Evolutionary conservation across 768 basidiomycete species (phyloP).

Genomic region (Boletus fagicola): DNA sequence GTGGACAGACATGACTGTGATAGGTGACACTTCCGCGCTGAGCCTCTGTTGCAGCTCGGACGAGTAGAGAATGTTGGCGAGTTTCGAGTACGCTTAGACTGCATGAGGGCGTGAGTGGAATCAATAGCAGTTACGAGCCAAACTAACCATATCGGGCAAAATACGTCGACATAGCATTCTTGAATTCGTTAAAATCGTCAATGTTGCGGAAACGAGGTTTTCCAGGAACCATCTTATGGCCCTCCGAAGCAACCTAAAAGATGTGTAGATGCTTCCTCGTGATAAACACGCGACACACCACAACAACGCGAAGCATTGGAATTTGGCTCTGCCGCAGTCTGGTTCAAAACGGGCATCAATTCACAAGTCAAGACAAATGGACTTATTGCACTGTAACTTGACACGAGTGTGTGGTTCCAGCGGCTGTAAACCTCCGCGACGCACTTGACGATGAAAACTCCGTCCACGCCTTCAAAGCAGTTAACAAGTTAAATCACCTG

Average conservation of each 20-base stretch:
- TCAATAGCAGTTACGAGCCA: accelerated
- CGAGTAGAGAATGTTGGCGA: constrained; percentile 50
- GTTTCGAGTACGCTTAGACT: constrained; percentile 54
- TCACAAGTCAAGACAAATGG: constrained; percentile 55
- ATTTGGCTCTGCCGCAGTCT: constrained; percentile 45
- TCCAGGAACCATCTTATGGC: constrained; percentile 22
- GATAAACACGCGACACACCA: constrained; percentile 37
- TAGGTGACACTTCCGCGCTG: constrained; percentile 21
- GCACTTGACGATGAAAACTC: constrained; percentile 47
- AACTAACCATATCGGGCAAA: constrained; percentile 36
- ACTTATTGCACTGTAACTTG: constrained; percentile 42
- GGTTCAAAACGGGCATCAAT: constrained; percentile 50
- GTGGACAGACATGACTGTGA: constrained; percentile 30
- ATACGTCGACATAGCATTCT: constrained; percentile 12
- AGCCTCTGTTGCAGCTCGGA: constrained; percentile 50
- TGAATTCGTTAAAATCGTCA: constrained; percentile 40
- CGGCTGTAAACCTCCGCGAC: neutral
- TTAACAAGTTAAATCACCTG: neutral
- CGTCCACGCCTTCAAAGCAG: constrained; percentile 35
- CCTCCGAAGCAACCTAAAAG: constrained; percentile 35
- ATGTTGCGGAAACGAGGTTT: constrained; percentile 29
- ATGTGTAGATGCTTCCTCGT: neutral
- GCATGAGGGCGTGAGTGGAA: neutral
- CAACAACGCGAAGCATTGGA: constrained; percentile 63
- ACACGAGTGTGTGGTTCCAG: neutral